A percentile compares a stretch with the other conserved stretches of the same genome.
Conservation (phyloP, 192 early-diverging fungal genomes). For the Mortierella alpina region DNA sequence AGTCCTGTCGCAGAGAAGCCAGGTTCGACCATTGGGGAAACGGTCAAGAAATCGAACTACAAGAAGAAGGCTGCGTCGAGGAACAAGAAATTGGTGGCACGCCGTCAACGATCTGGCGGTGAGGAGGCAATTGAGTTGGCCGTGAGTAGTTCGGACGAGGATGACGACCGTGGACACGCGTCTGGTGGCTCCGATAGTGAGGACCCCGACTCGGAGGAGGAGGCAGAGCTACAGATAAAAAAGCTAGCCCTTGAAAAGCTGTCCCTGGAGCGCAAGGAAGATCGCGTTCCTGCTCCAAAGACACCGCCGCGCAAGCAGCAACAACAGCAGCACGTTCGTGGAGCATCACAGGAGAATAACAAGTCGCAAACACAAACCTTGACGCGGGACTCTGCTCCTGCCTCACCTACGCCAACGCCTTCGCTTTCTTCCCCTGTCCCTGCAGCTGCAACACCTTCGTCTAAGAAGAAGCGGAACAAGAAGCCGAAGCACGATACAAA, state of each 20-base stretch:
- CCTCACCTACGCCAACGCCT: slow-evolving; percentile 39
- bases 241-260: slow-evolving; percentile 43
- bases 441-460: not conserved
- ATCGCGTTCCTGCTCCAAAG: not conserved
- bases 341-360: slow-evolving; percentile 17
- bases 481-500: slow-evolving; percentile 30
- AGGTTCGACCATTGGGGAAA: slow-evolving; percentile 1
- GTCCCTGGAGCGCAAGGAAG: slow-evolving; percentile 43
- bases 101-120: slow-evolving; percentile 34
- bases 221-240: slow-evolving; percentile 49
- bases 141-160: slow-evolving; percentile 46
- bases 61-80: slow-evolving; percentile 38
- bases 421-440: slow-evolving; percentile 28
- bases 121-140: slow-evolving; percentile 46
- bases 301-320: slow-evolving; percentile 28
- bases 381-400: slow-evolving; percentile 42
- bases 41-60: slow-evolving; percentile 22
- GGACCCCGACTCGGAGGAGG: slow-evolving; percentile 46
- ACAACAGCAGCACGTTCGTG: slow-evolving; percentile 11
- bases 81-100: slow-evolving; percentile 44
- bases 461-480: slow-evolving; percentile 38
- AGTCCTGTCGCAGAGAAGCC: not conserved
- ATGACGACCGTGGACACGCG: slow-evolving; percentile 23
- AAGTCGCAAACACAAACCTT: slow-evolving; percentile 8
- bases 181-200: slow-evolving; percentile 33